These are phyloP conservation scores for Centaurea solstitialis DNA, from an alignment of 129 eudicot species.

Conservation along the genomic window DNA sequence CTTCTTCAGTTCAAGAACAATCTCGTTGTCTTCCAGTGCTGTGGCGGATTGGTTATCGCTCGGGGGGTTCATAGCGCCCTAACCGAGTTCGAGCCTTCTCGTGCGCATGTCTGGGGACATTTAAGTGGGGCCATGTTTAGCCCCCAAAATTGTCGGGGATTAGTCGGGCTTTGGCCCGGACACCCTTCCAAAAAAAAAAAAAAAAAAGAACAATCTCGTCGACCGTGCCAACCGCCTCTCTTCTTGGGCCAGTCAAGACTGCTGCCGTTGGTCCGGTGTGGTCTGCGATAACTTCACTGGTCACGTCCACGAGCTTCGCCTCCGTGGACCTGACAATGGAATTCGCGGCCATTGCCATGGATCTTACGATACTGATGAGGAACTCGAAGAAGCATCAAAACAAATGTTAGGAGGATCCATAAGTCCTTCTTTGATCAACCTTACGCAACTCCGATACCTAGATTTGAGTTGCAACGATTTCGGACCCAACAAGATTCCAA, in stretches of 20 bases:
- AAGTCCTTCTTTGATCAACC: slow-evolving; percentile 13
- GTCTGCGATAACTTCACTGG: slow-evolving; percentile 7
- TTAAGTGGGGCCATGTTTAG: too few relatives aligned
- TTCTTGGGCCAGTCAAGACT: slow-evolving; percentile 17
- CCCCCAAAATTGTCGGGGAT: too few relatives aligned
- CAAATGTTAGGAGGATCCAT: slow-evolving; percentile 11
- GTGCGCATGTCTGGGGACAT: too few relatives aligned
- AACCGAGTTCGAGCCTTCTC: too few relatives aligned
- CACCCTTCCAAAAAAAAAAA: too few relatives aligned
- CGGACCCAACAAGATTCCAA: slow-evolving; percentile 8
- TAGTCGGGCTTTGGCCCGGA: too few relatives aligned
- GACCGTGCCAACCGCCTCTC: slow-evolving; percentile 10
- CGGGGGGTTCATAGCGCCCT: too few relatives aligned
- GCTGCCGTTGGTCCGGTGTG: slow-evolving; percentile 19
- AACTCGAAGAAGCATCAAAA: neutral
- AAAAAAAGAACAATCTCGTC: too few relatives aligned
- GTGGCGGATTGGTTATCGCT: too few relatives aligned
- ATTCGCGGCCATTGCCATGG: slow-evolving; percentile 1
- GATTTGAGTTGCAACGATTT: slow-evolving; percentile 23
- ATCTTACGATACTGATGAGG: neutral
- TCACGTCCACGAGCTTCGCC: slow-evolving; percentile 1
- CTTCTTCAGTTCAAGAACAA: slow-evolving; percentile 13
- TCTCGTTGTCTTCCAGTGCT: too few relatives aligned
- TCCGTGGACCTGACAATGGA: slow-evolving; percentile 10
- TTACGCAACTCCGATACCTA: slow-evolving; percentile 9